These are phyloP conservation scores for Beta corolliflora DNA, from an alignment of 179 eudicot genomes.

Conservation along the genomic window DNA sequence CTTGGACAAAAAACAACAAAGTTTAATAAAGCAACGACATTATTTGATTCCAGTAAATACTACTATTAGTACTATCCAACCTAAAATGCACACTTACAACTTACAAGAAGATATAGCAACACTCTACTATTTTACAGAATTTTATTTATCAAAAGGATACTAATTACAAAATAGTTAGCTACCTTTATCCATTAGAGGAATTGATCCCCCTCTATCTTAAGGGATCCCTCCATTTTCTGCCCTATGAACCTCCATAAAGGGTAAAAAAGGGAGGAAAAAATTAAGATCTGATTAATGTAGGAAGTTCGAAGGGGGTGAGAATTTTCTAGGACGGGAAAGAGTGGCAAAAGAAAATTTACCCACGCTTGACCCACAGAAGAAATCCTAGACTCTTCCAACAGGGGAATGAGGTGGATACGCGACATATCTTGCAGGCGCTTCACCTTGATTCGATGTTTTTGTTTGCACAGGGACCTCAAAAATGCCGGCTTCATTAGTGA, in stretches of 20 bases:
- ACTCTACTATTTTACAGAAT: slow-evolving; percentile 27
- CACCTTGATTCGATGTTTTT: slow-evolving; percentile 35
- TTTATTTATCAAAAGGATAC: slow-evolving; percentile 19
- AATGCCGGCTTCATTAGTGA: slow-evolving; percentile 28
- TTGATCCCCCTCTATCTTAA: slow-evolving; percentile 9
- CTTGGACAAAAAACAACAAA: slow-evolving; percentile 8
- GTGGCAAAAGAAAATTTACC: neutral
- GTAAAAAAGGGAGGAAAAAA: neutral
- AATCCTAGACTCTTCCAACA: slow-evolving; percentile 57
- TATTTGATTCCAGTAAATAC: slow-evolving; percentile 23
- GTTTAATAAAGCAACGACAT: slow-evolving; percentile 7
- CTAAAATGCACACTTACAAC: slow-evolving; percentile 31
- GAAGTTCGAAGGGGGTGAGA: neutral
- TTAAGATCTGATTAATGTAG: neutral
- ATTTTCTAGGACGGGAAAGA: neutral
- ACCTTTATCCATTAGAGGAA: slow-evolving; percentile 18
- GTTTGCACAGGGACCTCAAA: slow-evolving; percentile 22
- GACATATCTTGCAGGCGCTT: slow-evolving; percentile 45
- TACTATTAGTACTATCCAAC: neutral
- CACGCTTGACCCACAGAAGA: neutral
- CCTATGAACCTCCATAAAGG: neutral
- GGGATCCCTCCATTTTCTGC: slow-evolving; percentile 6
- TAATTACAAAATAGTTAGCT: slow-evolving; percentile 31
- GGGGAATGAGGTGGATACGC: slow-evolving; percentile 69
- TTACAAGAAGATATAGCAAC: slow-evolving; percentile 26